Percentiles rank a stretch among this genome's conserved stretches.
These are phyloP conservation scores for Funneliformis caledonium DNA, from an alignment of 371 early-diverging fungal species.

Conservation along the genomic window DNA sequence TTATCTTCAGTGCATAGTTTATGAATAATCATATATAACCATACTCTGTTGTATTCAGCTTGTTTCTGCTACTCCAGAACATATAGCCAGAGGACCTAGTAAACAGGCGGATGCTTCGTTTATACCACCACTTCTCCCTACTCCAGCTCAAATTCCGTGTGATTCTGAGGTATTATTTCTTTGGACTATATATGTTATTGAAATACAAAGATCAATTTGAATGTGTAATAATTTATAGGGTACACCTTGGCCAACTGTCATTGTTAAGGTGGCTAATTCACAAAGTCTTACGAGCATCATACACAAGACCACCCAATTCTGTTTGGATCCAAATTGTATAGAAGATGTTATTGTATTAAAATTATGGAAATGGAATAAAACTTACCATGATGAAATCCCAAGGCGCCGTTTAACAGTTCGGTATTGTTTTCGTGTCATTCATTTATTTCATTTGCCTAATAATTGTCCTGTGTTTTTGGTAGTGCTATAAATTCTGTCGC, in stretches of 20 bases:
- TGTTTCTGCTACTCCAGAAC: neutral
- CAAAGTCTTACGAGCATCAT: neutral
- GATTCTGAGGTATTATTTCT: constrained; percentile 12
- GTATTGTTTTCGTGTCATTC: constrained; percentile 9
- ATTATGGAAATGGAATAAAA: constrained; percentile 4
- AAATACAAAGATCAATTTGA: constrained; percentile 5
- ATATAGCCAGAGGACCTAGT: neutral
- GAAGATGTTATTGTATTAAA: constrained; percentile 24
- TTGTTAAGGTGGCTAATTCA: neutral
- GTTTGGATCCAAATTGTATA: neutral
- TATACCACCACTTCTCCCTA: neutral
- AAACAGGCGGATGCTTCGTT: constrained; percentile 11
- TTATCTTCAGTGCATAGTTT: neutral
- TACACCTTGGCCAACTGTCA: constrained; percentile 10
- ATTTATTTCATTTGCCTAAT: neutral
- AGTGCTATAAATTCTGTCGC: constrained; percentile 10
- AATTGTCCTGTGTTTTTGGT: neutral
- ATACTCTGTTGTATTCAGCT: constrained; percentile 18
- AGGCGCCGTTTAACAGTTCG: neutral
- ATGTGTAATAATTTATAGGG: constrained; percentile 23
- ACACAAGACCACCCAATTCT: constrained; percentile 4
- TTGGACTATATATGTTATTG: neutral
- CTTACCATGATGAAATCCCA: neutral
- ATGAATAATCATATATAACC: no score
- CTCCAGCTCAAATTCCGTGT: neutral